Conservation (phyloP, 129 eudicot species). For the Arctium lappa region DNA sequence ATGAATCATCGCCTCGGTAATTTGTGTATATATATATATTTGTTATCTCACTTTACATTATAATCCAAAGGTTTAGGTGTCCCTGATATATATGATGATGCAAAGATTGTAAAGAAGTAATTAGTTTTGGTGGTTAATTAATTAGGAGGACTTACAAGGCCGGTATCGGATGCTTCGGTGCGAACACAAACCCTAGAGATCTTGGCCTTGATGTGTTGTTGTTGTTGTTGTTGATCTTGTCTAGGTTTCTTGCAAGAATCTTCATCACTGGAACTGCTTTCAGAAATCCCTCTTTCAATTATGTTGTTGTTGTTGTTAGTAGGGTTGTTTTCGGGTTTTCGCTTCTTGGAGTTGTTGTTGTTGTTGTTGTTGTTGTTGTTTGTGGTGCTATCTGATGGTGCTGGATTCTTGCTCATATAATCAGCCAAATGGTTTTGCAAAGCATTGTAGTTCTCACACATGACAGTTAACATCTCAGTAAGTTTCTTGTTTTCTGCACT, state of each 20-base stretch:
- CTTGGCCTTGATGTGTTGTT: slow-evolving; percentile 66
- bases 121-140: too few species aligned
- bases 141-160: slow-evolving; percentile 56
- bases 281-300: slow-evolving; percentile 43
- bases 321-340: slow-evolving; percentile 44
- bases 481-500: slow-evolving; percentile 80
- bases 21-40: too few species aligned
- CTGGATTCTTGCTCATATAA: slow-evolving; percentile 48
- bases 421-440: slow-evolving; percentile 58
- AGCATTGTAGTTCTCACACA: slow-evolving; percentile 81
- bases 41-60: too few species aligned
- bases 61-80: too few species aligned
- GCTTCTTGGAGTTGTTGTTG: slow-evolving; percentile 35
- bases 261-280: slow-evolving; percentile 82
- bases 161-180: slow-evolving; percentile 77
- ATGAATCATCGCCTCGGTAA: too few species aligned
- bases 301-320: slow-evolving; percentile 25
- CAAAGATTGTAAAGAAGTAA: neutral
- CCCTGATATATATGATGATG: too few species aligned
- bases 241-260: slow-evolving; percentile 77
- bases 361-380: slow-evolving; percentile 21
- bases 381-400: slow-evolving; percentile 7
- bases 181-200: slow-evolving; percentile 52
- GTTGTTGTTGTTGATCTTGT: slow-evolving; percentile 47
- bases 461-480: slow-evolving; percentile 59